Base-by-base conservation (phyloP, 495 filamentous ascomycete species). In the Talaromyces trachyspermus region DNA sequence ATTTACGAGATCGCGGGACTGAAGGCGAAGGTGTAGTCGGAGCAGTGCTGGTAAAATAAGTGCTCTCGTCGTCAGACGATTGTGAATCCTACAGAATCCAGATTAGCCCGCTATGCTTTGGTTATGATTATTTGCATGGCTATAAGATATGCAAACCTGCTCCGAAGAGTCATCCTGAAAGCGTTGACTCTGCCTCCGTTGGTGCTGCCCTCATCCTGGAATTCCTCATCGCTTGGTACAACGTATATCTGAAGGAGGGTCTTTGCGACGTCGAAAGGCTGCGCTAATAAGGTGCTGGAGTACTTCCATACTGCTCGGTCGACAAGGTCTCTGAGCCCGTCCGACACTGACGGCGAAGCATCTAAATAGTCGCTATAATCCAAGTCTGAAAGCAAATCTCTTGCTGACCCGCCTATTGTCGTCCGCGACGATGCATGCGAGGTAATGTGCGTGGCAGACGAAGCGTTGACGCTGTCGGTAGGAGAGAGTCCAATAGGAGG, bases 231-330 rank as follows among this genome's bases (percentile, higher is more conserved):
- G 39, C 63, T 67, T 0, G 68, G 64, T 18, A 72, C 70, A 27
- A 77, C 64, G 59, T 84, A 81, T 32, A 88, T 81, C 66, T 98
- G 92, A 57, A 97, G 63, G 40, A 97, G 75, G 3, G 79, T 94
- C 78, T 95, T 97, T 55, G 91, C 88, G 48, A 95, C 89, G 66
- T 96, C 90, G 62, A 97, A 95, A 17, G 92, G 92, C 61, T 97
- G 92, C n/a, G 86, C 81, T 51, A 94, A 78, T 53, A 95, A 59
- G 14, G 92, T 78, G 50, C 80, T 81, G 24, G 78, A 80, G 63
- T 98, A 98, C 57, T 88, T 90, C 74, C 88, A 86, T 60, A 90
- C 52, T 41, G 89, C 80, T 55, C 88, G 80, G 59, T 95, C 86
- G 24, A 94, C 51, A 23, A 88, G 66, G 40, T 78, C 80, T 51